Conservation (phyloP, 2,329 filamentous ascomycete genomes). For the Aaosphaeria arxii region DNA sequence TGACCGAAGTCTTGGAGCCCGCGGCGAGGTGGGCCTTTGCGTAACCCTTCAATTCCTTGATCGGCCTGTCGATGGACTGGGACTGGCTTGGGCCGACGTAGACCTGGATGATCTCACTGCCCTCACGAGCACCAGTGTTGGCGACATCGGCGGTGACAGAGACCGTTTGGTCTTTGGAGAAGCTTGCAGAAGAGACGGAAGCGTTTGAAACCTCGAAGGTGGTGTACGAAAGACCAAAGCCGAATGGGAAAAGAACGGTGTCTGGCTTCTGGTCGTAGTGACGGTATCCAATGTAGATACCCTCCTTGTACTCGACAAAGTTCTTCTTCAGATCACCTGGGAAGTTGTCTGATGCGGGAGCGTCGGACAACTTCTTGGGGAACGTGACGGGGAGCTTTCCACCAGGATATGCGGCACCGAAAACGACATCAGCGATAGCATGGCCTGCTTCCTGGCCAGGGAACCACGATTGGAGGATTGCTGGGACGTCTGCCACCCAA, state of each 20-base stretch:
- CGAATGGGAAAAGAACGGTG: slow-evolving; percentile 43
- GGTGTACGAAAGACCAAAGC: slow-evolving; percentile 39
- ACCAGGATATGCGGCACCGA: slow-evolving; percentile 38
- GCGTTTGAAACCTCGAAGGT: slow-evolving; percentile 20
- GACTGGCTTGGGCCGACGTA: not conserved
- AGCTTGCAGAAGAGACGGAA: not conserved
- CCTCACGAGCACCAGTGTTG: not conserved
- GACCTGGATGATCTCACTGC: not conserved
- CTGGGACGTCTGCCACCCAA: slow-evolving; percentile 54
- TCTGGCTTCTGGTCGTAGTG: slow-evolving; percentile 57
- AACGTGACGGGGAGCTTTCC: slow-evolving; percentile 40
- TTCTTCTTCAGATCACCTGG: not conserved
- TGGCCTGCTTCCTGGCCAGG: slow-evolving; percentile 43
- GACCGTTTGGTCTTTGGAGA: not conserved
- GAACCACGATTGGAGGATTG: slow-evolving; percentile 42
- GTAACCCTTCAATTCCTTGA: not conserved
- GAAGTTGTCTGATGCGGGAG: slow-evolving; percentile 37
- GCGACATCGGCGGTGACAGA: not conserved
- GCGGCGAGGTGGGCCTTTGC: not conserved
- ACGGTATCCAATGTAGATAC: slow-evolving; percentile 54
- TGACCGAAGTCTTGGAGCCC: not conserved
- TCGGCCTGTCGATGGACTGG: not conserved
- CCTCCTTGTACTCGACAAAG: slow-evolving; percentile 55
- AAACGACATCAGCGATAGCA: slow-evolving; percentile 41
- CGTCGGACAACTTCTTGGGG: slow-evolving; percentile 33